Percentiles rank a stretch among this genome's conserved stretches.
Conservation (phyloP, 2,329 filamentous ascomycete genomes). For the Pezicula carpinea region DNA sequence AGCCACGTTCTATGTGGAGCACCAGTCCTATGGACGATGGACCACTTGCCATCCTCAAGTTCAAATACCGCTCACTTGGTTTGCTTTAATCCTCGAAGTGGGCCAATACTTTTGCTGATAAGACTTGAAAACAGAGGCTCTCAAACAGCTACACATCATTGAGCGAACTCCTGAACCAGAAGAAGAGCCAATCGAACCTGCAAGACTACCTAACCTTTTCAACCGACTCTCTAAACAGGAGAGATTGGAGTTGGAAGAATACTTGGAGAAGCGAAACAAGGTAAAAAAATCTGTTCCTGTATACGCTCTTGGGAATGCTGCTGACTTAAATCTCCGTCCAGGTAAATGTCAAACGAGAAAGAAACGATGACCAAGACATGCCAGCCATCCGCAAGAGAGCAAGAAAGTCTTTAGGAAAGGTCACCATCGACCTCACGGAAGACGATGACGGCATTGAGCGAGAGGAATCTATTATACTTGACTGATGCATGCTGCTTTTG, state of each 20-base stretch:
- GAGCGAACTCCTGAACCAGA: conserved; percentile 12
- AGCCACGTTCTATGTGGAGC: no score
- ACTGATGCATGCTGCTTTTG: not conserved
- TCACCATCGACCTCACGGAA: conserved; percentile 11
- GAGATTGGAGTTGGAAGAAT: not conserved
- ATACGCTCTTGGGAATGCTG: not conserved
- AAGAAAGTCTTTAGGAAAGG: conserved; percentile 7
- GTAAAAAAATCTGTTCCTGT: not conserved
- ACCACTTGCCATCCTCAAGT: conserved; percentile 15
- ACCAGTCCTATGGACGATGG: no score
- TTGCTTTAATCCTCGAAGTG: no score
- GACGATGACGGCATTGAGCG: conserved; percentile 5
- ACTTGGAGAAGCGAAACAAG: not conserved
- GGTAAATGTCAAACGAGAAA: conserved; percentile 6
- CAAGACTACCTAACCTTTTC: no score
- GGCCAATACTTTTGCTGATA: no score
- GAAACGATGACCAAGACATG: not conserved
- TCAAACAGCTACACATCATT: conserved; percentile 17
- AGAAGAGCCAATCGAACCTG: not conserved
- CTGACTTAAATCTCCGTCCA: not conserved
- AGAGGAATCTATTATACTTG: not conserved
- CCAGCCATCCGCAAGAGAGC: not conserved
- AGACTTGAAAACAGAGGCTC: conserved; percentile 14
- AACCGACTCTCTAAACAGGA: no score
- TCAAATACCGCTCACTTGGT: conserved; percentile 24